phyloP scores from a whole-genome alignment of 495 filamentous ascomycete species.

The Penicillium salamii region DNA sequence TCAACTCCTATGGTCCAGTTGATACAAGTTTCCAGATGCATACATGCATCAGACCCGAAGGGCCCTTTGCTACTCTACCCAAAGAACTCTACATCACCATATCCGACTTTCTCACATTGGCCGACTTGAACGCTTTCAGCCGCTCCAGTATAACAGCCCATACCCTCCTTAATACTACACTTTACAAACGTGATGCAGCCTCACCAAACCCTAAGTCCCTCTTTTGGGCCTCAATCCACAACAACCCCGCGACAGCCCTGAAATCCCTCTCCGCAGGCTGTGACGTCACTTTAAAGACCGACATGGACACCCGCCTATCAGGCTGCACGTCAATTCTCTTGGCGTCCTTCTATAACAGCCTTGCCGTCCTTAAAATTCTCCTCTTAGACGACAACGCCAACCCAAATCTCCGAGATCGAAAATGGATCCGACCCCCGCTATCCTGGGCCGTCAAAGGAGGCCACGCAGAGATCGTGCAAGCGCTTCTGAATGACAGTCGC shows the following conservation, averaged over 20 bases:
- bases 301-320: constrained; percentile 9
- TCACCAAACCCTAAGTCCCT: constrained; percentile 4
- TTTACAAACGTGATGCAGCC: constrained; percentile 15
- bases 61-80: constrained; percentile 7
- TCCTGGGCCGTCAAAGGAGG: constrained; percentile 35
- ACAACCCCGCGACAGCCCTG: constrained; percentile 7
- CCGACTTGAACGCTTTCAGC: constrained; percentile 17
- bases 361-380: constrained; percentile 10
- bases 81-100: constrained; percentile 17
- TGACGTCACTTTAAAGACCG: constrained; percentile 9
- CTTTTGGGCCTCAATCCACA: constrained; percentile 16
- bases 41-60: not conserved
- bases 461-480: constrained; percentile 23
- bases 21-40: not conserved
- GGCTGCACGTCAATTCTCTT: constrained; percentile 19
- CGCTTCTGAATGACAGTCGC: constrained; percentile 15
- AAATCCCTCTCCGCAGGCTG: constrained; percentile 14
- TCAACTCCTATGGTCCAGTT: not conserved
- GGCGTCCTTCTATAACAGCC: constrained; percentile 16
- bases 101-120: constrained; percentile 4
- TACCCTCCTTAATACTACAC: constrained; percentile 12
- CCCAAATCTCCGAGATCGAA: constrained; percentile 18
- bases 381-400: constrained; percentile 11
- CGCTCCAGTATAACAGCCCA: constrained; percentile 7
- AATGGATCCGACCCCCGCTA: constrained; percentile 30